Evolutionary conservation across 164 flowering plant genomes (phyloP).

Genomic region (Piper betle): DNA sequence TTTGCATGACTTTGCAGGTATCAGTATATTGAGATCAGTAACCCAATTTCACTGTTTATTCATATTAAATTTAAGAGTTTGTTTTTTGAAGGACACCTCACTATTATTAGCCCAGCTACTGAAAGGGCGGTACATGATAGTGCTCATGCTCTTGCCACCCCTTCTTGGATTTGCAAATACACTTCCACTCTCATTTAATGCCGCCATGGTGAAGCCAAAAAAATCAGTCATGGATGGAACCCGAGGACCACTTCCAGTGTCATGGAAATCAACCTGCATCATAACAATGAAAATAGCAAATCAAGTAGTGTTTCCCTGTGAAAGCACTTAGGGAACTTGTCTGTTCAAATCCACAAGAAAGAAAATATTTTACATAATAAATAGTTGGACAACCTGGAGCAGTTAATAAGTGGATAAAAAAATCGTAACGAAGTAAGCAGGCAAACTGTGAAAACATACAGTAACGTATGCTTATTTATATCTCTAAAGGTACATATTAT

Average conservation of each 20-base stretch:
- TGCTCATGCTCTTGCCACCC: constrained; percentile 87
- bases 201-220: constrained; percentile 96
- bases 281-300: background rate
- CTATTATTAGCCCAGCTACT: constrained; percentile 94
- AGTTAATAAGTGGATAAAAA: background rate
- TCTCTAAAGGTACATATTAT: background rate
- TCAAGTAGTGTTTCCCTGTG: background rate
- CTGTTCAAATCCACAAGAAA: background rate
- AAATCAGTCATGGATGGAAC: constrained; percentile 95
- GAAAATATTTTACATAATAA: background rate
- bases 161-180: constrained; percentile 87
- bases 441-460: background rate
- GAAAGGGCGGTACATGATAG: constrained; percentile 97
- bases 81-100: constrained; percentile 42
- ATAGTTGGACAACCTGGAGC: background rate
- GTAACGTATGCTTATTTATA: background rate
- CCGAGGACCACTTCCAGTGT: constrained; percentile 84
- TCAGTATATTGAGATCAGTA: background rate
- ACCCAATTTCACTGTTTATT: background rate
- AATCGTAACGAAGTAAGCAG: background rate
- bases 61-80: background rate
- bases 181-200: constrained; percentile 83
- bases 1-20: constrained; percentile 13
- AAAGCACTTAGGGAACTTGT: background rate
- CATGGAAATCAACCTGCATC: constrained; percentile 92